Evolutionary conservation across 441 rosid species (phyloP), one percentile per base, ranked within the genome.

Genomic region (Arabidopsis hybrid): DNA sequence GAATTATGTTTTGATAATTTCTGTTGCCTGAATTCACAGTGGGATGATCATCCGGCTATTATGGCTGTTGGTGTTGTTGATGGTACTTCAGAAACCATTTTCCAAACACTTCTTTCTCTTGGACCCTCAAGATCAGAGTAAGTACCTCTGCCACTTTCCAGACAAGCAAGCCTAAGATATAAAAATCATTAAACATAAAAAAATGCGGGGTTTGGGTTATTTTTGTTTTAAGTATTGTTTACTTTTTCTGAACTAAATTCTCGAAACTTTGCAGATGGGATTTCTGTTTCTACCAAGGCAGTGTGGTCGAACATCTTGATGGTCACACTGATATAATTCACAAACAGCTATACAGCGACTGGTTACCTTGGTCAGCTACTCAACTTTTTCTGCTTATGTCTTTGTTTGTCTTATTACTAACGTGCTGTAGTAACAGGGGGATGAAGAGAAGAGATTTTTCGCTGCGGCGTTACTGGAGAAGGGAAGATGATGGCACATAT

Each of bases 1-100:
- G 35, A 45, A 52, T 53, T 6, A 18, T 59, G 63, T 50, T 61
- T 61, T 56, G 45, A 78, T 67, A 9, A 72, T n/a, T 40, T 50
- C 11, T 10, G 61, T 71, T 31, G 64, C 65, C 47, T 63, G 42
- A 45, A 62, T 67, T 71, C 36, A 50, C 82, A 91, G 95, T 91
- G 99, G 98, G 93, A 90, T 71, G 98, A 90, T 82, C 96, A 95
- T 85, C 98, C 99, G 67, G 99, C 98, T 66, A 87, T 93, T 83
- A 95, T 95, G 99, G 97, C 97, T 39, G 98, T 93, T 67, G 98
- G 99, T 16, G 92, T 93, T 72, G 87, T 93, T 70, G 97, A 93
- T 74, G 99, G 98, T 79, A 87, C 96, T 43, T 91, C 98, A n/a
- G 99, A 95, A 86, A 90, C 89, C 70, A 86, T 95, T 83, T 95